Evolutionary conservation across 441 rosid genomes (phyloP).

Genomic region (Kokia cookei): DNA sequence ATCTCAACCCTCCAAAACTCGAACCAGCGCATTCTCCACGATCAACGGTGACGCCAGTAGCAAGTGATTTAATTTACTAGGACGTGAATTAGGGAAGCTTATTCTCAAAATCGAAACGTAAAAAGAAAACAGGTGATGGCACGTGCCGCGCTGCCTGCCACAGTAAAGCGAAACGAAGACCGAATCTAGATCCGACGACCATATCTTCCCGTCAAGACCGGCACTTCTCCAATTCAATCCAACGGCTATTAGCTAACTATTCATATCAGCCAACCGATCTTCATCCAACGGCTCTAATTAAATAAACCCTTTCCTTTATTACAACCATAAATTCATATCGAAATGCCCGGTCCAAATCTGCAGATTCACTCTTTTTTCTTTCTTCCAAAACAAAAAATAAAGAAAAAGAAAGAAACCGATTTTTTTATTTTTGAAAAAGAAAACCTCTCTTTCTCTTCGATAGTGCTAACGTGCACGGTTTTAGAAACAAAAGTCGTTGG

Average conservation of each 20-base stretch:
- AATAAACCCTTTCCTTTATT: slow-evolving; percentile 23
- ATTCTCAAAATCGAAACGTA: background rate
- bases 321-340: slow-evolving; percentile 39
- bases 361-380: slow-evolving; percentile 4
- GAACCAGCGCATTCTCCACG: background rate
- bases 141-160: slow-evolving; percentile 58
- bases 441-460: background rate
- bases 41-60: background rate
- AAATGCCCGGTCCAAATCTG: slow-evolving; percentile 27
- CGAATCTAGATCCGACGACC: slow-evolving; percentile 45
- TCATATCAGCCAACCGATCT: slow-evolving; percentile 18
- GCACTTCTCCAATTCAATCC: slow-evolving; percentile 32
- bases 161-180: slow-evolving; percentile 30
- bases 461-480: slow-evolving; percentile 25
- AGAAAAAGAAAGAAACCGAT: background rate
- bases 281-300: slow-evolving; percentile 44
- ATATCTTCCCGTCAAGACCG: slow-evolving; percentile 43
- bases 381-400: background rate
- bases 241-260: slow-evolving; percentile 31
- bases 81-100: background rate
- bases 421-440: background rate
- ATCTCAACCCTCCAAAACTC: background rate
- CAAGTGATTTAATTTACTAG: background rate
- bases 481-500: background rate
- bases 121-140: slow-evolving; percentile 22